These are phyloP conservation scores for Alternaria hordeiaustralica DNA, from an alignment of 2,329 filamentous ascomycete species.

Conservation along the genomic window DNA sequence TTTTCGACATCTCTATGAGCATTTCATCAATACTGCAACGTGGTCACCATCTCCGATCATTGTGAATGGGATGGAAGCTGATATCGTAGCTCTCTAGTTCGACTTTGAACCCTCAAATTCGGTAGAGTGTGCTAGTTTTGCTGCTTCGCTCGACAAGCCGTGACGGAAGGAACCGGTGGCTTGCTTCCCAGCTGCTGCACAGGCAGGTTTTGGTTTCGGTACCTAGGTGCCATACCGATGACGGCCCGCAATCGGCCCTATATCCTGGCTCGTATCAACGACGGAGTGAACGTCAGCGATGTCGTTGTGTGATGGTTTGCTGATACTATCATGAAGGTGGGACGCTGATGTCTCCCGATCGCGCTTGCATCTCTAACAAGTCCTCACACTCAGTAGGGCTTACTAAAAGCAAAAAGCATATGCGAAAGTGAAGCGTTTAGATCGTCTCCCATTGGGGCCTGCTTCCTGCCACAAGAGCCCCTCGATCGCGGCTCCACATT, in stretches of 20 bases:
- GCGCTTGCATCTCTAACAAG: neutral
- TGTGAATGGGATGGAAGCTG: neutral
- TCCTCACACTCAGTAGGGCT: neutral
- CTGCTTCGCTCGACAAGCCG: neutral
- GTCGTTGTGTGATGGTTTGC: neutral
- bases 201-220: neutral
- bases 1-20: neutral
- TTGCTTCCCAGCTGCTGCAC: neutral
- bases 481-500: neutral
- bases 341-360: neutral
- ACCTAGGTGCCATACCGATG: neutral
- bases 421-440: neutral
- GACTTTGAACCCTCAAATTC: neutral
- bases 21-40: neutral
- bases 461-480: neutral
- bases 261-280: neutral
- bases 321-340: neutral
- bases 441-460: neutral
- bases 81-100: neutral
- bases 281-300: neutral
- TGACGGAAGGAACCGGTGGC: neutral
- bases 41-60: neutral
- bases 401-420: neutral
- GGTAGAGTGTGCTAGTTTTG: neutral
- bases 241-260: neutral